Evolutionary conservation across 106 monocot genomes (phyloP).

Genomic region (Acanthochlamys bracteata): DNA sequence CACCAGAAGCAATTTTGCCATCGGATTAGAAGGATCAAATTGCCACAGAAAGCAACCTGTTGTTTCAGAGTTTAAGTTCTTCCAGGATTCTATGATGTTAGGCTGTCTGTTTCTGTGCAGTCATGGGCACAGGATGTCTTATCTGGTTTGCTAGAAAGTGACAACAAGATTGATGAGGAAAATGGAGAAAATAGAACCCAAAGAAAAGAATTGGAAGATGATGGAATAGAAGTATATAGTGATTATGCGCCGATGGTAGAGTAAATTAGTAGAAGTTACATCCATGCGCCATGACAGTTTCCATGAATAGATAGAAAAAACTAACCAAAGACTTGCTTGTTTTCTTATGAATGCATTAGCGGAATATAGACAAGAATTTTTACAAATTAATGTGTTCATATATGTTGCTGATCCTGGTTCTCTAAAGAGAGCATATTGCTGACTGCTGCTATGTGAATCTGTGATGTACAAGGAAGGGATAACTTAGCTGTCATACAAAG

Average conservation of each 20-base stretch:
- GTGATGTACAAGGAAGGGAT: constrained; percentile 47
- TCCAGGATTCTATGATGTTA: constrained; percentile 13
- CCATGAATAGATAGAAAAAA: constrained; percentile 63
- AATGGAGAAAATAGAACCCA: neutral
- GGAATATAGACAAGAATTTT: too few relatives aligned
- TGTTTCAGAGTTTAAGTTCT: constrained; percentile 49
- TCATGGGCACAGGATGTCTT: constrained; percentile 28
- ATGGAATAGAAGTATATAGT: constrained; percentile 13
- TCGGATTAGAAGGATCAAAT: constrained; percentile 67
- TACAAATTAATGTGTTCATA: neutral
- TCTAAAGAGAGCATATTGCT: too few relatives aligned
- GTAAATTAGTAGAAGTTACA: constrained; percentile 55
- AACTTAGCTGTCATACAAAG: constrained; percentile 38
- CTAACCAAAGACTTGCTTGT: neutral
- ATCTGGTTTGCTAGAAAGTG: constrained; percentile 20
- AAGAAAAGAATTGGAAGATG: constrained; percentile 34
- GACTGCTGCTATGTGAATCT: neutral
- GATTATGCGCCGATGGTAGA: too few relatives aligned
- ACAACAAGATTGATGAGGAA: constrained; percentile 11
- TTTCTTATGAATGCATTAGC: neutral
- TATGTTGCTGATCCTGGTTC: too few relatives aligned
- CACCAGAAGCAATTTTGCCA: constrained; percentile 70
- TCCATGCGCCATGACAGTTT: constrained; percentile 54
- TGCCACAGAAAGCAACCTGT: constrained; percentile 27
- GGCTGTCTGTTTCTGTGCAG: neutral